Evolutionary conservation across 805 yeast species (phyloP).

Genomic region (Candida coquimbonensis): DNA sequence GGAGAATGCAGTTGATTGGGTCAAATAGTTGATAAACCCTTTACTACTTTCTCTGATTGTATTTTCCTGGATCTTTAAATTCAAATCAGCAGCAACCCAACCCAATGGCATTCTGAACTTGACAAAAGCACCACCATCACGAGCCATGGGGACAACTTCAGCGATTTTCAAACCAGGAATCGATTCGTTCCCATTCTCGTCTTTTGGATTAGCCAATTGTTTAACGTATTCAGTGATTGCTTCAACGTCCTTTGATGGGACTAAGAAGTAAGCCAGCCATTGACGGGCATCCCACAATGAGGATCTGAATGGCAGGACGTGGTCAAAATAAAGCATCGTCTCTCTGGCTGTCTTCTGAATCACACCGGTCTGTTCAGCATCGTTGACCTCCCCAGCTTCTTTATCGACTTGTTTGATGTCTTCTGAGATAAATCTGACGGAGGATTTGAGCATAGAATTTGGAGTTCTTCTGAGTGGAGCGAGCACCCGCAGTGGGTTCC

Average conservation of each 20-base stretch:
- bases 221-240: slow-evolving; percentile 34
- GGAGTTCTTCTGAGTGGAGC: not conserved
- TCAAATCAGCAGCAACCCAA: slow-evolving; percentile 43
- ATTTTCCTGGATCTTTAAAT: slow-evolving; percentile 42
- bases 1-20: slow-evolving; percentile 51
- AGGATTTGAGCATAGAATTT: not conserved
- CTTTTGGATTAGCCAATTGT: slow-evolving; percentile 32
- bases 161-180: slow-evolving; percentile 41
- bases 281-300: slow-evolving; percentile 40
- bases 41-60: slow-evolving; percentile 31
- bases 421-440: slow-evolving; percentile 27
- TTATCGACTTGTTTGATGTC: slow-evolving; percentile 37
- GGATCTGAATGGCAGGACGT: slow-evolving; percentile 40
- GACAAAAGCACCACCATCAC: slow-evolving; percentile 95
- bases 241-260: slow-evolving; percentile 29
- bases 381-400: slow-evolving; percentile 48
- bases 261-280: slow-evolving; percentile 33
- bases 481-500: not conserved
- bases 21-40: slow-evolving; percentile 34
- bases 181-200: slow-evolving; percentile 21
- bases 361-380: slow-evolving; percentile 51
- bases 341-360: slow-evolving; percentile 43
- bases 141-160: slow-evolving; percentile 58
- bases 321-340: slow-evolving; percentile 50
- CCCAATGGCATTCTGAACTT: slow-evolving; percentile 57